Evolutionary conservation across 768 basidiomycete species (phyloP).

Genomic region (Suillus subluteus): DNA sequence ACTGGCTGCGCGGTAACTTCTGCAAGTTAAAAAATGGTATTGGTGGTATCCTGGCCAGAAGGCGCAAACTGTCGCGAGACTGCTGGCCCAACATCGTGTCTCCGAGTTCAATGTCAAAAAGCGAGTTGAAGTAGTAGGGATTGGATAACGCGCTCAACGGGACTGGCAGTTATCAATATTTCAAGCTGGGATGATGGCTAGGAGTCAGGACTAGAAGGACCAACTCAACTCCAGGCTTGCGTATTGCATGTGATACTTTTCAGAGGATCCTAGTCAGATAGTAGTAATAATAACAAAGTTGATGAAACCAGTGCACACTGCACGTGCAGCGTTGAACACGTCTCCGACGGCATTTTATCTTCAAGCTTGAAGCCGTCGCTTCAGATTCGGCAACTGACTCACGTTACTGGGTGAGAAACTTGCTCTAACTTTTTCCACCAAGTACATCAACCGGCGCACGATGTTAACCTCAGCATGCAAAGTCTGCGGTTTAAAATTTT

Average conservation of each 20-base stretch:
- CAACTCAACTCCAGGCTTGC: not conserved
- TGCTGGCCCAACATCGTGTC: not conserved
- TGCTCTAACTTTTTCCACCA: not conserved
- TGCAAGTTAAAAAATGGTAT: not conserved
- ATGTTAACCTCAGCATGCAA: not conserved
- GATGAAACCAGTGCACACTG: not conserved
- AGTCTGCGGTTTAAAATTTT: not conserved
- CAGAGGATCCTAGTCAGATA: not conserved
- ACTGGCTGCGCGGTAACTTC: not conserved
- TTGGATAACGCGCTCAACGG: not conserved
- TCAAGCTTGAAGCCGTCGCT: not conserved
- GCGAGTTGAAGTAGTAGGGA: not conserved
- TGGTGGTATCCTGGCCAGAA: conserved; percentile 6
- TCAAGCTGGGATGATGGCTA: not conserved
- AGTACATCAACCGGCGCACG: not conserved
- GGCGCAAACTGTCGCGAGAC: not conserved
- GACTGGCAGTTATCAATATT: not conserved
- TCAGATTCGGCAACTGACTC: not conserved
- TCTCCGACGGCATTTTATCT: not conserved
- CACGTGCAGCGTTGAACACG: not conserved
- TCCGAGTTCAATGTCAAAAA: not conserved
- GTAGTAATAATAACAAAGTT: not conserved
- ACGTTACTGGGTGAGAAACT: too few species aligned
- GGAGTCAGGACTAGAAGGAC: not conserved
- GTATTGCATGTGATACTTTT: not conserved